phyloP scores from a whole-genome alignment of 345 rosid genomes.

The Stellera chamaejasme region DNA sequence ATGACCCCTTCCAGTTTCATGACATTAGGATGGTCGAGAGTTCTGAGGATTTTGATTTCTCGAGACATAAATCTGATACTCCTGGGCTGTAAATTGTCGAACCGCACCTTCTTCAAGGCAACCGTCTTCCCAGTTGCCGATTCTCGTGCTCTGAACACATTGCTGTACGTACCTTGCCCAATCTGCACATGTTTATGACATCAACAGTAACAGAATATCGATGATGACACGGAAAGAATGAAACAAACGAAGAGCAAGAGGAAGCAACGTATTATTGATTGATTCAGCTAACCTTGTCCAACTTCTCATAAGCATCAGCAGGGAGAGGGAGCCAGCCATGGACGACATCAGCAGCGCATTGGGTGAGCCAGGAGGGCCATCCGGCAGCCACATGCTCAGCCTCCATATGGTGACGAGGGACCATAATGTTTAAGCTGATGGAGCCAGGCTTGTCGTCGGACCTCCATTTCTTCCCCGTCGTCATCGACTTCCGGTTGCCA shows the following conservation, averaged over 20 bases:
- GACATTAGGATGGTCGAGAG: constrained; percentile 74
- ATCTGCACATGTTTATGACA: constrained; percentile 24
- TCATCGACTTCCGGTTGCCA: constrained; percentile 2
- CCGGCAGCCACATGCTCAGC: constrained; percentile 69
- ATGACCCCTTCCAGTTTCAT: constrained; percentile 65
- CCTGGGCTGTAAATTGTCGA: constrained; percentile 64
- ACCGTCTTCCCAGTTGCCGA: constrained; percentile 57
- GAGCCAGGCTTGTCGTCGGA: constrained; percentile 19
- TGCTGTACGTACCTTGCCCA: constrained; percentile 91
- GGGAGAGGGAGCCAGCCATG: constrained; percentile 63
- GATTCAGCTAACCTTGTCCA: constrained; percentile 48
- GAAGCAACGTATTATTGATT: neutral
- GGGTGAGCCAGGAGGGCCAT: constrained; percentile 75
- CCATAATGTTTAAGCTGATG: constrained; percentile 28
- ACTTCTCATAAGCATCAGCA: constrained; percentile 65
- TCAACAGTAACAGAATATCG: no score
- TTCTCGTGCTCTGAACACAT: constrained; percentile 67
- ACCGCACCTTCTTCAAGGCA: constrained; percentile 73
- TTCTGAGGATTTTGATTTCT: constrained; percentile 62
- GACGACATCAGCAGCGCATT: constrained; percentile 56
- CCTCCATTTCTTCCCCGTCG: constrained; percentile 22
- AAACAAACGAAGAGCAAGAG: no score
- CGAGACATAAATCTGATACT: constrained; percentile 80
- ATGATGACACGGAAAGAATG: no score
- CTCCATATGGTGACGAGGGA: constrained; percentile 32